Conservation (phyloP, 768 basidiomycete species). For the Auricularia sp. region DNA sequence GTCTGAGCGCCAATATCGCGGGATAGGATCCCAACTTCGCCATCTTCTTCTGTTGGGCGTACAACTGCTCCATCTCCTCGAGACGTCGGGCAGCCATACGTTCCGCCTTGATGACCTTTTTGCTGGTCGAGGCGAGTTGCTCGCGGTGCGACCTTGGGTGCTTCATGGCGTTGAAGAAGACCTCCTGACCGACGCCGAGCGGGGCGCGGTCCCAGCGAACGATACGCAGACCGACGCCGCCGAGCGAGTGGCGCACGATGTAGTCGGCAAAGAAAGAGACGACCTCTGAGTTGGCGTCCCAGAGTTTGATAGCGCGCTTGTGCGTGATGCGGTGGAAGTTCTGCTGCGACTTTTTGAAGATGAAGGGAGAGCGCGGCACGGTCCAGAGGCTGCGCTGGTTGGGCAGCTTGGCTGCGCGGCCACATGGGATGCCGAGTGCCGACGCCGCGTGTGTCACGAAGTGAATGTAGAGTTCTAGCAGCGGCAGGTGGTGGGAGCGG, state of each 20-base stretch:
- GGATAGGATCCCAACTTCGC: too few relatives aligned
- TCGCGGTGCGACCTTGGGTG: neutral
- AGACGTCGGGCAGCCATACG: neutral
- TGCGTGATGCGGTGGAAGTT: conserved; percentile 85
- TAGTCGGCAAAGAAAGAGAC: conserved; percentile 45
- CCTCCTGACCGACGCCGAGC: conserved; percentile 38
- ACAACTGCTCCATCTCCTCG: neutral
- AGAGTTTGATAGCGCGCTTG: conserved; percentile 82
- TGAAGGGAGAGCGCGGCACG: conserved; percentile 76
- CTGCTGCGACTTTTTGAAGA: conserved; percentile 89
- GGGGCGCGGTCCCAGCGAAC: conserved; percentile 66
- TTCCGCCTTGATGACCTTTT: neutral
- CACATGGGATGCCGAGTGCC: conserved; percentile 74
- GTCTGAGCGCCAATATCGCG: too few relatives aligned
- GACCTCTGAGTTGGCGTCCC: conserved; percentile 73
- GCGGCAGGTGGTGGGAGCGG: conserved; percentile 57
- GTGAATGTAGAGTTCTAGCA: conserved; percentile 71
- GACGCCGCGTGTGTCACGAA: conserved; percentile 78
- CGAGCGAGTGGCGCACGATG: conserved; percentile 60
- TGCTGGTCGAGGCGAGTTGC: neutral
- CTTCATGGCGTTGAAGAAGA: neutral
- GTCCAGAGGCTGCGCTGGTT: conserved; percentile 76
- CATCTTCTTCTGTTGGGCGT: too few relatives aligned
- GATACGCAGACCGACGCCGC: conserved; percentile 81
- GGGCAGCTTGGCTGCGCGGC: conserved; percentile 55